phyloP scores from a whole-genome alignment of 2,329 filamentous ascomycete genomes.

The Xylariaceae sp. region DNA sequence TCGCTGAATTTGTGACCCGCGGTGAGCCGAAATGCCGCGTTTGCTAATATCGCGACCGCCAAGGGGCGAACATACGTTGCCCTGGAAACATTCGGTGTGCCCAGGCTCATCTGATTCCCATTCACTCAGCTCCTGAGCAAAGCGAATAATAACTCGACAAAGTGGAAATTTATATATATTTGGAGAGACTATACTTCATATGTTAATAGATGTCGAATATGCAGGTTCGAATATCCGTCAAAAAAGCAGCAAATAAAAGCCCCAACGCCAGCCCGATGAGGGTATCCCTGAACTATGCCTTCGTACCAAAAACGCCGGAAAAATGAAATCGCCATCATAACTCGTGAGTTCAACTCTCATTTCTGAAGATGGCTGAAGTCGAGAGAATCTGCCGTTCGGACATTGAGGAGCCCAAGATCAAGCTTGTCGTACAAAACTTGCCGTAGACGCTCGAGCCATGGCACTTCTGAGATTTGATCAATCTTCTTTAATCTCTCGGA shows the following conservation, averaged over 20 bases:
- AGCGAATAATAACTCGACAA: too few species aligned
- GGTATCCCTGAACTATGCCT: slow-evolving; percentile 13
- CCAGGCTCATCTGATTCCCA: too few species aligned
- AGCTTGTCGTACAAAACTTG: slow-evolving; percentile 19
- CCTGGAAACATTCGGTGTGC: neutral
- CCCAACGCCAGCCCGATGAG: slow-evolving; percentile 20
- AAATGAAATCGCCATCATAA: neutral
- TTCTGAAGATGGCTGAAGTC: slow-evolving; percentile 12
- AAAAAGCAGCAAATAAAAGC: neutral
- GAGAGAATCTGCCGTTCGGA: slow-evolving; percentile 8
- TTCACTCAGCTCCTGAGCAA: too few species aligned
- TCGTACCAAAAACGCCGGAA: slow-evolving; percentile 5
- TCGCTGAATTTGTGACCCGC: slow-evolving; percentile 24
- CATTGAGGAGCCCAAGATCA: slow-evolving; percentile 20
- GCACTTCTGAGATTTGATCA: slow-evolving; percentile 23
- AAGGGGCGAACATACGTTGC: neutral
- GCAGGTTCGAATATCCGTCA: neutral
- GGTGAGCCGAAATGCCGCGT: slow-evolving; percentile 24
- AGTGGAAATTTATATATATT: too few species aligned
- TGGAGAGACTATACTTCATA: neutral
- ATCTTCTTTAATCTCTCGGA: slow-evolving; percentile 23
- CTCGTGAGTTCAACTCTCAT: neutral
- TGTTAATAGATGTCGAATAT: neutral
- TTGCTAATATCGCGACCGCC: neutral
- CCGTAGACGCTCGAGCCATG: slow-evolving; percentile 26